Evolutionary conservation across 2,329 filamentous ascomycete species (phyloP).

Genomic region (Trichophyton equinum): DNA sequence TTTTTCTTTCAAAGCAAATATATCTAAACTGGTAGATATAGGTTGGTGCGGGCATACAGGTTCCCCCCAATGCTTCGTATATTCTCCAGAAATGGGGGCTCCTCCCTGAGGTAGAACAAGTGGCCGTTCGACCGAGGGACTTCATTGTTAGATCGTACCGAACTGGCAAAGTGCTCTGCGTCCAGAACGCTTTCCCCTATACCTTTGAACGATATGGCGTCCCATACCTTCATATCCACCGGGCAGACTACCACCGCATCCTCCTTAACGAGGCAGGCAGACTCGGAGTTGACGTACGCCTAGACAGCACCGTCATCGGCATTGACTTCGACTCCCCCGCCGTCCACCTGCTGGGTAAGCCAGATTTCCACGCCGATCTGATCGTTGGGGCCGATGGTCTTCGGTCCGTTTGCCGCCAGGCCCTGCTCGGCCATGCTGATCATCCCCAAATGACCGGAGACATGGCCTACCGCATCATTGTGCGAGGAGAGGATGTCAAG

Average conservation of each 20-base stretch:
- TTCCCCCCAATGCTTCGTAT: slow-evolving; percentile 22
- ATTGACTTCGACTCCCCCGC: slow-evolving; percentile 19
- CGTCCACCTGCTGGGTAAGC: slow-evolving; percentile 20
- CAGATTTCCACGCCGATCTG: slow-evolving; percentile 30
- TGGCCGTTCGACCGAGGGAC: slow-evolving; percentile 21
- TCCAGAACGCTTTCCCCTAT: slow-evolving; percentile 18
- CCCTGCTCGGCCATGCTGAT: slow-evolving; percentile 34
- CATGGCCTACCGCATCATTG: slow-evolving; percentile 43
- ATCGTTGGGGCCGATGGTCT: slow-evolving; percentile 41
- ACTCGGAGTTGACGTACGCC: slow-evolving; percentile 28
- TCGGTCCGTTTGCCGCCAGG: slow-evolving; percentile 33
- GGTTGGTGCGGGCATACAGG: slow-evolving; percentile 25
- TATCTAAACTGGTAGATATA: slow-evolving; percentile 8
- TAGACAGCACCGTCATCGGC: slow-evolving; percentile 17
- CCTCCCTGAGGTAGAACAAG: slow-evolving; percentile 17
- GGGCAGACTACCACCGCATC: slow-evolving; percentile 37
- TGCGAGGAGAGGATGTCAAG: slow-evolving; percentile 38
- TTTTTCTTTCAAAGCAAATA: neutral
- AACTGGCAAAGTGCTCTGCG: slow-evolving; percentile 21
- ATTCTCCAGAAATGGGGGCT: slow-evolving; percentile 22
- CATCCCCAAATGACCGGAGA: slow-evolving; percentile 43
- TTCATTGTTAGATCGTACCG: slow-evolving; percentile 22
- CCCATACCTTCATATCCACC: slow-evolving; percentile 40
- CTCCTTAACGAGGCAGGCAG: slow-evolving; percentile 30
- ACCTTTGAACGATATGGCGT: slow-evolving; percentile 20